Conservation (phyloP, 1,284 basidiomycete genomes). For the Microbotryomycetes sp. region DNA sequence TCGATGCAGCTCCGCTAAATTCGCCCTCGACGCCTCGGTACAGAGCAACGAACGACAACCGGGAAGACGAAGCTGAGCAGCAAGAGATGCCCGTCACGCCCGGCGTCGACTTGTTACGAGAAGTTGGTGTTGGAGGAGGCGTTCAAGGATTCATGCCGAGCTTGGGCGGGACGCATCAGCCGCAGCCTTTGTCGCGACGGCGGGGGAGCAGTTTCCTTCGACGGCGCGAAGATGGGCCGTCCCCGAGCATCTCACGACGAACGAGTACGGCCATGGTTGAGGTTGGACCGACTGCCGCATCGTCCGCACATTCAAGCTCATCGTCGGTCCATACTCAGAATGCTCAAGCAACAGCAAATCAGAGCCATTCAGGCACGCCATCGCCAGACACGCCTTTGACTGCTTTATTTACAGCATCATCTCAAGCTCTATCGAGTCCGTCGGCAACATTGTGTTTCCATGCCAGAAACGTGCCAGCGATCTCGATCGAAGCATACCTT, state of each 20-base stretch:
- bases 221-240: constrained; percentile 3
- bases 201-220: constrained; percentile 23
- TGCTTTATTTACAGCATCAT: constrained; percentile 62
- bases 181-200: constrained; percentile 18
- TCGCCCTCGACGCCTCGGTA: constrained; percentile 18
- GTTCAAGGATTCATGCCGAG: constrained; percentile 31
- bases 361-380: not conserved
- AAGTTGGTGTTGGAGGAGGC: constrained; percentile 18
- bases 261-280: not conserved
- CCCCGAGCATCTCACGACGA: not conserved
- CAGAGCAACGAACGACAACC: not conserved
- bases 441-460: constrained; percentile 86
- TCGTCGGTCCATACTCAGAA: constrained; percentile 7
- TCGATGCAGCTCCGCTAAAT: constrained; percentile 32
- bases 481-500: constrained; percentile 89
- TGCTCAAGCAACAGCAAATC: not conserved
- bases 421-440: constrained; percentile 64
- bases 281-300: not conserved
- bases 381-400: constrained; percentile 21
- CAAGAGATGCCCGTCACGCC: constrained; percentile 27
- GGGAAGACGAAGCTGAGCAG: not conserved
- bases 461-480: constrained; percentile 89
- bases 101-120: constrained; percentile 24
- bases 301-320: constrained; percentile 23
- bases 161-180: constrained; percentile 26